Percentiles rank a stretch among this genome's conserved stretches.
Conservation (phyloP, 129 eudicot genomes). For the Apium graveolens region DNA sequence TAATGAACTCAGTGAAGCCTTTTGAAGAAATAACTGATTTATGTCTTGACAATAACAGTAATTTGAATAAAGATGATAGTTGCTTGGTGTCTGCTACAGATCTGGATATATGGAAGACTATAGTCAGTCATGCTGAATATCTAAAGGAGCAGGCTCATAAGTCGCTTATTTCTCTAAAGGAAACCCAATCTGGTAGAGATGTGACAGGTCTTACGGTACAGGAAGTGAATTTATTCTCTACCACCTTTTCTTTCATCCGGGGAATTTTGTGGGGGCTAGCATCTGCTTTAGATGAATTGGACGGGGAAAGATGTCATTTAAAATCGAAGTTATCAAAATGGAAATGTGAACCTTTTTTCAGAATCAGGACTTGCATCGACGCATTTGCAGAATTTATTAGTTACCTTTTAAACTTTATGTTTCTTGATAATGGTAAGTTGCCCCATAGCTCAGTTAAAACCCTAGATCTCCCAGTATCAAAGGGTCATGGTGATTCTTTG, state of each 20-base stretch:
- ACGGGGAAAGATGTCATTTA: constrained; percentile 15
- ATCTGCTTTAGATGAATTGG: constrained; percentile 40
- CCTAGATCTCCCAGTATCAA: constrained; percentile 9
- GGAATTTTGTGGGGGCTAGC: constrained; percentile 77
- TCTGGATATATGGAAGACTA: constrained; percentile 23
- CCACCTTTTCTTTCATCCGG: constrained; percentile 49
- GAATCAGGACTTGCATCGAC: constrained; percentile 34
- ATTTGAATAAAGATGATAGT: constrained; percentile 4
- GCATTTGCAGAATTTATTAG: constrained; percentile 32
- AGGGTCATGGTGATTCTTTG: neutral
- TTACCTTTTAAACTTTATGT: constrained; percentile 27
- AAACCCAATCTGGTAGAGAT: constrained; percentile 17
- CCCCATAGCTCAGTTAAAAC: constrained; percentile 6
- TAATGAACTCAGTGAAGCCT: constrained; percentile 17
- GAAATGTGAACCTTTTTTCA: constrained; percentile 32
- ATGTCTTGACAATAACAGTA: constrained; percentile 13
- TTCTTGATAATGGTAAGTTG: constrained; percentile 36
- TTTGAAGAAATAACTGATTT: constrained; percentile 15
- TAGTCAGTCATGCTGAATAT: constrained; percentile 30
- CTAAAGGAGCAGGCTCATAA: constrained; percentile 33
- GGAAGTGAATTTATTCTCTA: constrained; percentile 35
- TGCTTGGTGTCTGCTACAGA: constrained; percentile 14
- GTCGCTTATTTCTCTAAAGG: constrained; percentile 13
- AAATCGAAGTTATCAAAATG: constrained; percentile 29
- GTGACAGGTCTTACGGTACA: constrained; percentile 1